A percentile compares a stretch with the other conserved stretches of the same genome.
Conservation (phyloP, 106 monocot species). For the Acorus calamus region DNA sequence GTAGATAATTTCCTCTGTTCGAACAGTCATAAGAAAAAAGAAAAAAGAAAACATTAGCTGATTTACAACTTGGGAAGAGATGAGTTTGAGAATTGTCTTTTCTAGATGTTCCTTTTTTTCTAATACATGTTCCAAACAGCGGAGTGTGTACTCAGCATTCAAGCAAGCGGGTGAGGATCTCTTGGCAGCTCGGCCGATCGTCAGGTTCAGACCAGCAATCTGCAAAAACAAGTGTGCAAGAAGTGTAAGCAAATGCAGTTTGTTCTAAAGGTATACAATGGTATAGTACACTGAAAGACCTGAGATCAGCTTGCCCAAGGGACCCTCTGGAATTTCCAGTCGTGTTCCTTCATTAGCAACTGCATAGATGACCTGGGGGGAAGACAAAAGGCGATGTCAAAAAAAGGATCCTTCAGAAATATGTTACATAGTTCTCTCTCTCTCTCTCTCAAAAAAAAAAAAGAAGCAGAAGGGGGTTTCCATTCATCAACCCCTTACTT, state of each 20-base stretch:
- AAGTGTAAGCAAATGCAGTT: background rate
- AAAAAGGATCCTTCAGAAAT: too few relatives aligned
- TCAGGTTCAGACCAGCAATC: slow-evolving; percentile 98
- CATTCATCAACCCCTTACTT: slow-evolving; percentile 40
- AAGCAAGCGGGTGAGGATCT: slow-evolving; percentile 86
- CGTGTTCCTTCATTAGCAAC: slow-evolving; percentile 75
- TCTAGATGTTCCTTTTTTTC: too few relatives aligned
- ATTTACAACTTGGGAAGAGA: too few relatives aligned
- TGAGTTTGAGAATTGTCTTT: too few relatives aligned
- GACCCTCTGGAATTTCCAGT: slow-evolving; percentile 78
- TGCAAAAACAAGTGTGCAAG: slow-evolving; percentile 10
- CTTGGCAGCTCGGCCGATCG: slow-evolving; percentile 80
- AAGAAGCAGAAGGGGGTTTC: too few relatives aligned
- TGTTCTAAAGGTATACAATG: background rate
- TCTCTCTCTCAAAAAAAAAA: too few relatives aligned
- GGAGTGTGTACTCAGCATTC: slow-evolving; percentile 84
- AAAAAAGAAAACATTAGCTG: too few relatives aligned
- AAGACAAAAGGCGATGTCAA: background rate
- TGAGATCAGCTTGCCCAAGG: slow-evolving; percentile 67
- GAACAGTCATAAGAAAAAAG: too few relatives aligned
- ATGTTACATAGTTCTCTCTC: too few relatives aligned
- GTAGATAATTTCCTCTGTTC: too few relatives aligned
- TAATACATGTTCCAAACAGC: slow-evolving; percentile 17
- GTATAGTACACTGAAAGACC: slow-evolving; percentile 10
- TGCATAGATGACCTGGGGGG: slow-evolving; percentile 54